phyloP scores from a whole-genome alignment of 768 basidiomycete species.

The Termitomyces eurrhizus region DNA sequence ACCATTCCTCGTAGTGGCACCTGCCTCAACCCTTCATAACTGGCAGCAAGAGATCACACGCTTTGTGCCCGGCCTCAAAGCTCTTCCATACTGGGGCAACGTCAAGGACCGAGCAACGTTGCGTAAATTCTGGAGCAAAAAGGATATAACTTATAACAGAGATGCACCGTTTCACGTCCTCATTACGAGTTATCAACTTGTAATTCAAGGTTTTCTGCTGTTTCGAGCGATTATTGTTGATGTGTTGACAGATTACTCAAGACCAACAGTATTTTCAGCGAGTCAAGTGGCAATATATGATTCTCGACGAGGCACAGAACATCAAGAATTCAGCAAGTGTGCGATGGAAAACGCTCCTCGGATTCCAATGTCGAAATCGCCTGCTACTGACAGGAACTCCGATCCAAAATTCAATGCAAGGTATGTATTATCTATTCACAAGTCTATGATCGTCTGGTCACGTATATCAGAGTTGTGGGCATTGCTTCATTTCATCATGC shows the following conservation, averaged over 20 bases:
- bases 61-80: conserved; percentile 91
- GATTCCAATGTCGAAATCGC: conserved; percentile 94
- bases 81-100: conserved; percentile 97
- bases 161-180: conserved; percentile 96
- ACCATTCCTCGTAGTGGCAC: conserved; percentile 96
- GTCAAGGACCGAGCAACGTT: conserved; percentile 93
- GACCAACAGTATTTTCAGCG: conserved; percentile 98
- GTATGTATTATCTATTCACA: conserved; percentile 34
- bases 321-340: conserved; percentile 97
- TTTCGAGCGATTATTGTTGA: background rate
- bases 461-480: conserved; percentile 85
- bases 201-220: conserved; percentile 30
- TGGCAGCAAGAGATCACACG: conserved; percentile 99
- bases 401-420: conserved; percentile 99
- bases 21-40: conserved; percentile 95
- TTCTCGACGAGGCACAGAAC: conserved; percentile 99
- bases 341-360: conserved; percentile 95
- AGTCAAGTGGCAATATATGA: conserved; percentile 99
- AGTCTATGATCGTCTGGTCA: background rate
- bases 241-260: conserved; percentile 67
- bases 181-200: conserved; percentile 95
- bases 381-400: conserved; percentile 95
- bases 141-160: conserved; percentile 91
- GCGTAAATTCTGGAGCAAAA: conserved; percentile 97
- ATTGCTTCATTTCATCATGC: conserved; percentile 99